Percentiles rank a stretch among this genome's conserved stretches.
Evolutionary conservation across 306 rosid genomes (phyloP).

Genomic region (Pyrus communis): DNA sequence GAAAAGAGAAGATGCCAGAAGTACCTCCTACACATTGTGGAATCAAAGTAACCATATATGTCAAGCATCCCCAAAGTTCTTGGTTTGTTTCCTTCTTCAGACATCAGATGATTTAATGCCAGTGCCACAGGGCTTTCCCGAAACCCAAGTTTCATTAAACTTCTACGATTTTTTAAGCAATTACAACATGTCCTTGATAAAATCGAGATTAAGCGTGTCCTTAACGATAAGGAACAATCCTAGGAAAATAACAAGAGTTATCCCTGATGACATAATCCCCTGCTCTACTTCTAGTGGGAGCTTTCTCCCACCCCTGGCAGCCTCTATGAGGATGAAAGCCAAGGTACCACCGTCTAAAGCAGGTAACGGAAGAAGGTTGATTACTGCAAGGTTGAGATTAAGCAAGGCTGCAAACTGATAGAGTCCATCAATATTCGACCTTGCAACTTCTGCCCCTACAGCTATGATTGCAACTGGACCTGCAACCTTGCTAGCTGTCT

Average conservation of each 20-base stretch:
- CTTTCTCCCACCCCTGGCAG: conserved; percentile 93
- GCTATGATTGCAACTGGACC: conserved; percentile 96
- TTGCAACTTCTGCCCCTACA: conserved; percentile 90
- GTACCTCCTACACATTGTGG: conserved; percentile 21
- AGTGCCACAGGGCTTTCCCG: conserved; percentile 19
- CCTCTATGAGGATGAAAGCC: conserved; percentile 79
- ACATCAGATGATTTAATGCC: conserved; percentile 15
- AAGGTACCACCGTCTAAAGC: conserved; percentile 87
- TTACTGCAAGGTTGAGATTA: conserved; percentile 76
- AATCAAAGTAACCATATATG: conserved; percentile 25
- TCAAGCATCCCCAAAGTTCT: conserved; percentile 21
- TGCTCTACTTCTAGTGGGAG: conserved; percentile 90
- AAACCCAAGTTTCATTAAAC: conserved; percentile 14
- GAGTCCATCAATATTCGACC: conserved; percentile 75
- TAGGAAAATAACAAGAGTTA: conserved; percentile 66
- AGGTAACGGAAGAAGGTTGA: conserved; percentile 87
- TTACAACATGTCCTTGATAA: conserved; percentile 71
- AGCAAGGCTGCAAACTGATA: conserved; percentile 86
- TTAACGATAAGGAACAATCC: conserved; percentile 78
- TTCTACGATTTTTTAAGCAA: conserved; percentile 13
- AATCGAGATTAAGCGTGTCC: conserved; percentile 87
- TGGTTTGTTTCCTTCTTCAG: conserved; percentile 17
- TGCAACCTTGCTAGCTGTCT: conserved; percentile 82
- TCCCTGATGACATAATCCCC: conserved; percentile 84
- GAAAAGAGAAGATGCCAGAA: conserved; percentile 8